Evolutionary conservation across 495 filamentous ascomycete genomes (phyloP), one percentile per base, ranked within the genome.

Genomic region (Hypoxylon intermedium): DNA sequence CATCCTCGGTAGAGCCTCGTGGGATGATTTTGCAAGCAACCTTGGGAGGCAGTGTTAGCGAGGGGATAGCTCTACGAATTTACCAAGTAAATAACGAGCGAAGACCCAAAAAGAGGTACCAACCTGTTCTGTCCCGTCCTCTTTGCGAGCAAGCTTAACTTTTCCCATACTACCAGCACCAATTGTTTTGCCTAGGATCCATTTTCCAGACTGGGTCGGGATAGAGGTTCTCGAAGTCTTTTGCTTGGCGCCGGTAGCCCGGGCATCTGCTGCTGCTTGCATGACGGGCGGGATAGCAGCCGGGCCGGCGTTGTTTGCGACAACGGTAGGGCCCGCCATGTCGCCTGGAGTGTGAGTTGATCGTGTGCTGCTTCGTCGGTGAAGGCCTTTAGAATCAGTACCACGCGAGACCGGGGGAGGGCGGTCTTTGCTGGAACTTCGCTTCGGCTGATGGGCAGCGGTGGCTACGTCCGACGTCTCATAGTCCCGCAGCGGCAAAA

Each of bases 1-100:
- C 74, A 50, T 97, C 91, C 70, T 96, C 92, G 30, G 85, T 88
- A 52, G 90, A 92, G 7, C 82, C 81, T 53, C 95, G 83, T n/a
- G 95, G 93, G 26, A 99, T 92, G 60, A 99, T 98, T 75, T 98
- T 99, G 66, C 97, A 89, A 15, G 94, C 94, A 52, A 96, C 92
- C 92, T 96, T 67, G 15, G 44, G 28, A 31, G 40, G 43, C 33
- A 20, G 11, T 15, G 43, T 69, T 45, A 72, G 57, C 24, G 20
- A 53, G 19, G 34, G 20, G 11, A 1, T 30, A 12, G 6, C 1
- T 3, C 12, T 53, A 16, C 7, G 37, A 51, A 65, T 54, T 37
- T 0, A 12, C 31, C 5, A 46, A 36, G 11, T 16, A 15, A 45
- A 12, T 23, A 16, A 41, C 12, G 16, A 15, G 36, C 6, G 15